A percentile compares a stretch with the other conserved stretches of the same genome.
phyloP scores from a whole-genome alignment of 176 grass and related monocot species.

The Cocos nucifera region DNA sequence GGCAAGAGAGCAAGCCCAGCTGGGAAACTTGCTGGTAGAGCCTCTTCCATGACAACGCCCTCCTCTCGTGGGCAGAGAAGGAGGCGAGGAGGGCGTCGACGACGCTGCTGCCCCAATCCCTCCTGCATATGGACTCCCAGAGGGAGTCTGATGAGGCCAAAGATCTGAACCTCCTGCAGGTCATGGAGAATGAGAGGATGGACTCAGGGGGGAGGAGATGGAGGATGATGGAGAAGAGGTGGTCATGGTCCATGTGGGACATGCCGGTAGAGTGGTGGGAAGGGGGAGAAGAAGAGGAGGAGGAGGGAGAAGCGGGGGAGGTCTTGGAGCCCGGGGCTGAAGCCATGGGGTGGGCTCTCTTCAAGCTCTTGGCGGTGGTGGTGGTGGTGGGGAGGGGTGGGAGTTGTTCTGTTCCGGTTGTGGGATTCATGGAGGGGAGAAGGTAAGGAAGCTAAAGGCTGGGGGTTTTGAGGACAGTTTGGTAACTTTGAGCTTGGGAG shows the following conservation, averaged over 20 bases:
- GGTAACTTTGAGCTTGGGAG: neutral
- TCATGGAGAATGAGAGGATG: constrained; percentile 3
- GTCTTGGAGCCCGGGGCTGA: neutral
- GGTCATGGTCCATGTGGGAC: constrained; percentile 1
- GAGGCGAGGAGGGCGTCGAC: constrained; percentile 32
- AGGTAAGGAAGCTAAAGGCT: neutral
- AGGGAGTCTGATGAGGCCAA: constrained; percentile 45
- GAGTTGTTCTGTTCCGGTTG: constrained; percentile 8
- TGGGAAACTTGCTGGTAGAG: constrained; percentile 55
- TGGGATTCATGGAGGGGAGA: neutral
- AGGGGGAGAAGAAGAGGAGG: constrained; percentile 17
- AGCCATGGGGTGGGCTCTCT: constrained; percentile 2
- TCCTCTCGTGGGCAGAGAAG: constrained; percentile 23
- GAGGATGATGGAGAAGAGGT: neutral
- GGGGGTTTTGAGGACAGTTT: neutral
- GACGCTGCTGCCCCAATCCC: constrained; percentile 53
- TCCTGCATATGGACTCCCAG: constrained; percentile 80
- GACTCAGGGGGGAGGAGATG: neutral
- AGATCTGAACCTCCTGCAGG: constrained; percentile 1
- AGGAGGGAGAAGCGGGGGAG: constrained; percentile 6
- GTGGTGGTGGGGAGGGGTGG: neutral
- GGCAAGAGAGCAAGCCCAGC: constrained; percentile 40
- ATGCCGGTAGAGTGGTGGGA: constrained; percentile 9
- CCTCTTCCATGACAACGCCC: constrained; percentile 39
- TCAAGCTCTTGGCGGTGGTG: neutral